Conservation (phyloP, 2,329 filamentous ascomycete species). For the Blastomyces silverae region DNA sequence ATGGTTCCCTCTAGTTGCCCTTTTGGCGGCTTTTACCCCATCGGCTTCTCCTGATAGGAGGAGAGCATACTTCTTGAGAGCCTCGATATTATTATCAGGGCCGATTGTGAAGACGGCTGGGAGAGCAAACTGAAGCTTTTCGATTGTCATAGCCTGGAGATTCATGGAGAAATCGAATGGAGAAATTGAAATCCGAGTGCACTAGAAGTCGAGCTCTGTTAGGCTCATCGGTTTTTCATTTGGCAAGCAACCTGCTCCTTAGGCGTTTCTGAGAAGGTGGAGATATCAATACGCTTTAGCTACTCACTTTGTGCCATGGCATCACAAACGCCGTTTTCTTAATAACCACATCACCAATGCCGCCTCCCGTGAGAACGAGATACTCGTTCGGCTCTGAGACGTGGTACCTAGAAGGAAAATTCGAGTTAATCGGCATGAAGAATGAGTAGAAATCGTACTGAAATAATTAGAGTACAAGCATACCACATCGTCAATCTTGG, state of each 20-base stretch:
- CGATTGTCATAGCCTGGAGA: constrained; percentile 79
- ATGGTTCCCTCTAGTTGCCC: constrained; percentile 49
- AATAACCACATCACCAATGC: constrained; percentile 66
- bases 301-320: constrained; percentile 57
- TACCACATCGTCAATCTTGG: constrained; percentile 21
- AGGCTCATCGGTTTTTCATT: neutral
- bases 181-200: constrained; percentile 36
- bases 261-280: neutral
- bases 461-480: neutral
- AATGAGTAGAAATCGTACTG: neutral
- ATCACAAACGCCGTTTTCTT: constrained; percentile 68
- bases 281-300: neutral
- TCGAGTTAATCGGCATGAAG: neutral
- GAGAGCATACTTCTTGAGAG: constrained; percentile 75
- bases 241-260: too few species aligned
- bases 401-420: constrained; percentile 50
- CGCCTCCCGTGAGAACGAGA: constrained; percentile 77
- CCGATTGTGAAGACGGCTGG: constrained; percentile 83
- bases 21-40: constrained; percentile 30
- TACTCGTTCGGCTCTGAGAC: constrained; percentile 73
- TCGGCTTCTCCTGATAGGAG: constrained; percentile 61
- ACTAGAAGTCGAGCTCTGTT: constrained; percentile 21
- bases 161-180: constrained; percentile 72
- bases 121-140: constrained; percentile 75
- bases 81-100: constrained; percentile 62